Conservation (phyloP, 805 yeast species). For the Myxozyma neotropica region DNA sequence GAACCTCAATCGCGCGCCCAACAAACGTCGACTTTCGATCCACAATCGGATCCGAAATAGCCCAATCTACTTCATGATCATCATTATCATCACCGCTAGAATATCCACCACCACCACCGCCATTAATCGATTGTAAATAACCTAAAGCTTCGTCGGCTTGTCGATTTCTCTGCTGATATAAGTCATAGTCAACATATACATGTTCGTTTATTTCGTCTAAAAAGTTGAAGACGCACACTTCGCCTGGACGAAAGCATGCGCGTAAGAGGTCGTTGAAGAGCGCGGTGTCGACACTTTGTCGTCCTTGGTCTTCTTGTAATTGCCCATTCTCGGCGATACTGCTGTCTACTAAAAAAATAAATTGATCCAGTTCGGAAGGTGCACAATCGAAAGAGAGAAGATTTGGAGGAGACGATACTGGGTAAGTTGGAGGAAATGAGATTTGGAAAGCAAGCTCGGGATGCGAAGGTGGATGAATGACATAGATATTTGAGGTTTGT, state of each 20-base stretch:
- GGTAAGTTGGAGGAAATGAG: conserved; percentile 73
- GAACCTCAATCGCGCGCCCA: conserved; percentile 68
- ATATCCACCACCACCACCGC: conserved; percentile 5
- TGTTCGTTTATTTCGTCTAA: conserved; percentile 52
- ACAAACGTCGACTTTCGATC: conserved; percentile 87
- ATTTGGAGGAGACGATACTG: conserved; percentile 59
- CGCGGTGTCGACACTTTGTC: conserved; percentile 1
- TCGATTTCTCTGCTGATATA: conserved; percentile 27
- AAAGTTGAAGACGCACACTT: conserved; percentile 79
- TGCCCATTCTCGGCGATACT: neutral
- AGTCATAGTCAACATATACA: conserved; percentile 43
- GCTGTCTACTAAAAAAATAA: neutral
- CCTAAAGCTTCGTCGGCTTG: conserved; percentile 30
- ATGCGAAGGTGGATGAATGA: conserved; percentile 44
- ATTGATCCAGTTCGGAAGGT: conserved; percentile 1
- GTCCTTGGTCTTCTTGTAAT: neutral
- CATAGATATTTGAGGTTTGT: conserved; percentile 45
- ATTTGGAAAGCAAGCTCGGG: conserved; percentile 60
- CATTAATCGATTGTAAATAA: neutral
- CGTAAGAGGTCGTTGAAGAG: conserved; percentile 50
- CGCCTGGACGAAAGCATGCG: conserved; percentile 57
- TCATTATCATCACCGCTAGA: conserved; percentile 23
- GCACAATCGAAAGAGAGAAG: conserved; percentile 56
- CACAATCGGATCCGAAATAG: conserved; percentile 68
- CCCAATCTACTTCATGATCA: conserved; percentile 55